Conservation (phyloP, 192 early-diverging fungal genomes). For the Pecoramyces ruminantium region DNA sequence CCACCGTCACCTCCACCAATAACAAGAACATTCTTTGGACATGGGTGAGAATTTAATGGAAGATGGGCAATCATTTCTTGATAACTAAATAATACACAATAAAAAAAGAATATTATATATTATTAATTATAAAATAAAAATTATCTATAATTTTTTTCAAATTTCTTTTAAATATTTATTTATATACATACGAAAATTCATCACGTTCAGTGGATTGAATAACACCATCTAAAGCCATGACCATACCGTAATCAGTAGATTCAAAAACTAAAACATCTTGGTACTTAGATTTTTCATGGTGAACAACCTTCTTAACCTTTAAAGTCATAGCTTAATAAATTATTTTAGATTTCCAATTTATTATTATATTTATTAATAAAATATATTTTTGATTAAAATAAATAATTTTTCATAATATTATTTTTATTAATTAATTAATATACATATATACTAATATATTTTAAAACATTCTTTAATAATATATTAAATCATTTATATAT, state of each 20-base stretch:
- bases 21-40: slow-evolving; percentile 90
- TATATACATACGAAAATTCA: slow-evolving; percentile 71
- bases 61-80: slow-evolving; percentile 99
- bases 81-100: slow-evolving; percentile 60
- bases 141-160: background rate
- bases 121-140: too few relatives aligned
- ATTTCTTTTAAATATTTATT: background rate
- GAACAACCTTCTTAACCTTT: slow-evolving; percentile 86
- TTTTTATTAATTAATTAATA: too few relatives aligned
- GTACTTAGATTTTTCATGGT: slow-evolving; percentile 82
- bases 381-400: too few relatives aligned
- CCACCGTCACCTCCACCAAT: slow-evolving; percentile 99
- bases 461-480: too few relatives aligned
- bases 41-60: slow-evolving; percentile 82
- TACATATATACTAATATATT: too few relatives aligned
- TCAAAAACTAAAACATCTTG: slow-evolving; percentile 98
- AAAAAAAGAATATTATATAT: too few relatives aligned
- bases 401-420: too few relatives aligned
- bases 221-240: slow-evolving; percentile 92
- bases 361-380: too few relatives aligned
- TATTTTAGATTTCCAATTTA: too few relatives aligned
- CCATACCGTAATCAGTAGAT: slow-evolving; percentile 86
- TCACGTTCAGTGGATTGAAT: slow-evolving; percentile 97
- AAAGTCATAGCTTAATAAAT: slow-evolving; percentile 95
- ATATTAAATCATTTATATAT: background rate